Conservation (phyloP, 495 filamentous ascomycete species). For the Penicillium manginii region DNA sequence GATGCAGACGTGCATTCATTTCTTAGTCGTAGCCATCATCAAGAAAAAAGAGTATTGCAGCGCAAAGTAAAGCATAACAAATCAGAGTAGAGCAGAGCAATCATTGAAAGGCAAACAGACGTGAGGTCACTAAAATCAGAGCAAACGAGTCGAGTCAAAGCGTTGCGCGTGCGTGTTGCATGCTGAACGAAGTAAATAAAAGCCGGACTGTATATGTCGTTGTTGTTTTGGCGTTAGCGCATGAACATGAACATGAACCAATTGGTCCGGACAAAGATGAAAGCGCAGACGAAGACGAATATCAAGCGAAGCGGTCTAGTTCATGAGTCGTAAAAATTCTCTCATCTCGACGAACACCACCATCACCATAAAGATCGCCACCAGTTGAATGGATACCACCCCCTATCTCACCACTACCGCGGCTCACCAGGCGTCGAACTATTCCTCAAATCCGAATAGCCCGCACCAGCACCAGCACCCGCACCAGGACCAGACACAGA, state of each 20-base stretch:
- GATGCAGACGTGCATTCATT: slow-evolving; percentile 3
- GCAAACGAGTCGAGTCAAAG: no score
- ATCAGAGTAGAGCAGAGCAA: no score
- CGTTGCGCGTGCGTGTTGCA: no score
- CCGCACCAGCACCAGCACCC: neutral
- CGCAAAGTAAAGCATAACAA: neutral
- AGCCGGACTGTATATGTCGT: neutral
- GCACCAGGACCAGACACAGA: neutral
- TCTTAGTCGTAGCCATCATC: neutral
- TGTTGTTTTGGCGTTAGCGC: neutral
- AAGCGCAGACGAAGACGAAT: neutral
- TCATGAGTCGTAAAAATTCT: slow-evolving; percentile 2
- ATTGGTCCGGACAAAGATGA: neutral
- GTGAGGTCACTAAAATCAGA: no score
- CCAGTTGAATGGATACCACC: neutral
- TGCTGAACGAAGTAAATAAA: slow-evolving; percentile 2
- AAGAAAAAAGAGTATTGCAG: neutral
- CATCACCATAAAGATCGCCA: neutral
- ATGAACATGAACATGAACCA: neutral
- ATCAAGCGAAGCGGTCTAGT: neutral
- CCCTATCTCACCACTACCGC: neutral
- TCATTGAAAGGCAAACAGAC: no score
- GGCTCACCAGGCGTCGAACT: neutral
- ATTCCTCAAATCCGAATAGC: slow-evolving; percentile 1
- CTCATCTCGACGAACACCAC: neutral